Base-by-base conservation (phyloP, 768 basidiomycete species). In the Tephrocybe rancida region DNA sequence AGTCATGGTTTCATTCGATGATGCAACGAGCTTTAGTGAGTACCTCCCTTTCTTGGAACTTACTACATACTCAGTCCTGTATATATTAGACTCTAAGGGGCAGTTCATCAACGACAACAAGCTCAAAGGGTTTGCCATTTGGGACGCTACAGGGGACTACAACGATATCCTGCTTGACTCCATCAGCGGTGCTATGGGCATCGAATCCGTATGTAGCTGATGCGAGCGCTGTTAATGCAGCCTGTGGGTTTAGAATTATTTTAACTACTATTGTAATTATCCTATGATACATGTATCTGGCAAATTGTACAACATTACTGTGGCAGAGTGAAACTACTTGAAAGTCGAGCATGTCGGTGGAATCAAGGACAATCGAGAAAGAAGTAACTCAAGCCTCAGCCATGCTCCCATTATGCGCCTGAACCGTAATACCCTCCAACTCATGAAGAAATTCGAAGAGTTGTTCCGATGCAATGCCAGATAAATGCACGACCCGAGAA, bases 1-100 rank as follows among this genome's bases (percentile, higher is more conserved):
- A 32, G 73, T 82, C 25, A 76, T 88, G 79, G 75, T 91, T 21
- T 85, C 89, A 1, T 92, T 76, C 54, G 90, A 92, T 56, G 76
- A 90, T 52, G 70, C 82, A 0, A 64, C 68, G 26, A 85, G 87
- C 13, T 87, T 89, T 55, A 67, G 81, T 78, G 60, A 10, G 42
- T 47, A 14, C 24, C 2, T 32, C 38, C 2, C 0, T 42, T 29
- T 18, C 9, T 5, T 16, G 5, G 32, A 10, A 6, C 29, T 21
- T 14, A 27, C 25, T 26, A 2, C 11, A 34, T 49, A 30, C 48
- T 50, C 44, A 29, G 19, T 21, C 24, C 29, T 32, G 19, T 26
- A 53, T 61, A 44, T 32, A 42, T 34, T 46, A 78, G 76, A 70
- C 56, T 76, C 70, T 50, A 88, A 90, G 66, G 87, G 87, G 5